Percentiles rank a stretch among this genome's conserved stretches.
phyloP scores from a whole-genome alignment of 768 basidiomycete genomes.

The Xerocomellus intermedius region DNA sequence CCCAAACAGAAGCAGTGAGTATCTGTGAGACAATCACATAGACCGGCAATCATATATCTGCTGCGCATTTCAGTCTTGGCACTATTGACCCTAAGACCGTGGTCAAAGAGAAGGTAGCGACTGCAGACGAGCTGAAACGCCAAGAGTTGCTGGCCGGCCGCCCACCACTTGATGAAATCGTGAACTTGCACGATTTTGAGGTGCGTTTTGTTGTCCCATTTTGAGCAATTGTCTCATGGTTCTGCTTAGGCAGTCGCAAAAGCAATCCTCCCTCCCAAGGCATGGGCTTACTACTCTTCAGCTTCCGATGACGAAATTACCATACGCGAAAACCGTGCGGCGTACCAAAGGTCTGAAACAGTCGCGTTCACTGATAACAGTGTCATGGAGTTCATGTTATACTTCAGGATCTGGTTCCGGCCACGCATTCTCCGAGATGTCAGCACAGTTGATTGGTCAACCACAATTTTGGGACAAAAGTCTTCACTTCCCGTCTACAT shows the following conservation, averaged over 20 bases:
- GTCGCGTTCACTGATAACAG: background rate
- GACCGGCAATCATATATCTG: background rate
- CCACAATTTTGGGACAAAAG: conserved; percentile 73
- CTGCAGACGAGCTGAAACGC: conserved; percentile 67
- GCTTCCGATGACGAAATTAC: conserved; percentile 94
- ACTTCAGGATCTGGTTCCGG: conserved; percentile 78
- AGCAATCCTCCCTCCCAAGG: conserved; percentile 73
- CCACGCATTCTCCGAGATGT: conserved; percentile 83
- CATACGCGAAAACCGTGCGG: conserved; percentile 79
- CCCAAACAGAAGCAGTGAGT: conserved; percentile 78
- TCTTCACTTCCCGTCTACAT: conserved; percentile 77
- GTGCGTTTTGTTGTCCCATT: conserved; percentile 34
- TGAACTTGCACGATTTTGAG: conserved; percentile 93
- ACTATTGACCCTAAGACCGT: conserved; percentile 64
- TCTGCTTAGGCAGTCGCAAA: conserved; percentile 68
- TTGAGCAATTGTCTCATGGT: background rate
- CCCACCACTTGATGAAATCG: conserved; percentile 71
- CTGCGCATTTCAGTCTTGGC: conserved; percentile 51
- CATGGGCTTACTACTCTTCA: conserved; percentile 93
- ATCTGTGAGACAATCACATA: background rate
- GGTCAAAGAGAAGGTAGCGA: conserved; percentile 58
- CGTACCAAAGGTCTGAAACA: conserved; percentile 69
- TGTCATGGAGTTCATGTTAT: background rate
- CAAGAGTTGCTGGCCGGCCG: conserved; percentile 56
- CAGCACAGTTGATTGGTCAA: conserved; percentile 76